phyloP scores from a whole-genome alignment of 352 stramenopile genomes.

The Globisporangium sylvaticum region DNA sequence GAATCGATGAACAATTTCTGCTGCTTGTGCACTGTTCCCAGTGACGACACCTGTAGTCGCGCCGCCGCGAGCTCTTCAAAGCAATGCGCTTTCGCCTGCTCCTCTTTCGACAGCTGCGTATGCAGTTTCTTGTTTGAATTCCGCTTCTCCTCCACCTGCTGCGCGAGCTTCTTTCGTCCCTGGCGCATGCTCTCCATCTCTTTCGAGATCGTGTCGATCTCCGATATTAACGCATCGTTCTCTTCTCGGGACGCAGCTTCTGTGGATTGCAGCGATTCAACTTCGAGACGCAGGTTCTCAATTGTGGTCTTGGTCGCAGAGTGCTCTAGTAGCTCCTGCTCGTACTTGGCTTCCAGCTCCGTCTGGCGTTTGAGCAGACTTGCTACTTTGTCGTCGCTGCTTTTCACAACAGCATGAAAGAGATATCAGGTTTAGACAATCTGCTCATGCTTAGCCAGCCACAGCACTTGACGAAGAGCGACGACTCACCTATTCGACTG shows the following conservation, averaged over 20 bases:
- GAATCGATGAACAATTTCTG: constrained; percentile 68
- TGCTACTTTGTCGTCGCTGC: constrained; percentile 28
- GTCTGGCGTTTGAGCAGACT: constrained; percentile 28
- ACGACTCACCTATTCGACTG: constrained; percentile 27
- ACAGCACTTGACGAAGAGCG: background rate
- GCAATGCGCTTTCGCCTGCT: constrained; percentile 62
- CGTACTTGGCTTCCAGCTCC: constrained; percentile 28
- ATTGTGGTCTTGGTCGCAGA: constrained; percentile 25
- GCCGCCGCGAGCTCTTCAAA: constrained; percentile 76
- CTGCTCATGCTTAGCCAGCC: background rate
- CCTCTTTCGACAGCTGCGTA: constrained; percentile 55
- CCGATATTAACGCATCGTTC: constrained; percentile 65
- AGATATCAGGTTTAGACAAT: background rate
- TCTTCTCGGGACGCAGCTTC: constrained; percentile 61
- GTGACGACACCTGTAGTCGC: constrained; percentile 65
- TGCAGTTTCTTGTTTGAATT: constrained; percentile 72
- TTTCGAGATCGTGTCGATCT: constrained; percentile 67
- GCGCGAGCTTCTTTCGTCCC: constrained; percentile 65
- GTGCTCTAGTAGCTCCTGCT: constrained; percentile 29
- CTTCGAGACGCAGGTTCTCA: constrained; percentile 32
- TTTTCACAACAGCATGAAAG: constrained; percentile 21
- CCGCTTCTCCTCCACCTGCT: constrained; percentile 81
- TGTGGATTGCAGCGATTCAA: constrained; percentile 46
- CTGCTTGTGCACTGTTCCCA: constrained; percentile 73
- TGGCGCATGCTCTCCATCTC: constrained; percentile 60